A percentile compares a stretch with the other conserved stretches of the same genome.
These are phyloP conservation scores for Auricularia sp. DNA, from an alignment of 768 basidiomycete species.

Conservation along the genomic window DNA sequence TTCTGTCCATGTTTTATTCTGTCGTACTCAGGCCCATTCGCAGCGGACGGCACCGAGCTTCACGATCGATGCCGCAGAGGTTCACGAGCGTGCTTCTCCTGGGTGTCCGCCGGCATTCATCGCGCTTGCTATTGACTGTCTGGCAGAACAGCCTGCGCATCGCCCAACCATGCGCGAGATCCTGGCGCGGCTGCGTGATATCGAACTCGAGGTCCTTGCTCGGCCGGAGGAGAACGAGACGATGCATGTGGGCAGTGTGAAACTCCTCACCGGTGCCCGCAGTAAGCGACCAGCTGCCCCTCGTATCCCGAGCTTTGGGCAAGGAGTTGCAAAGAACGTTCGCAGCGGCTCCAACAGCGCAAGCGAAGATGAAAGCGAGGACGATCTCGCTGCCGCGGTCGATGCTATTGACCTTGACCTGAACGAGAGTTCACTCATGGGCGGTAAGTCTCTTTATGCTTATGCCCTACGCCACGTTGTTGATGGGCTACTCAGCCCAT, in stretches of 20 bases:
- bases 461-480: slow-evolving; percentile 23
- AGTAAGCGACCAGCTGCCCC: slow-evolving; percentile 49
- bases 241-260: slow-evolving; percentile 75
- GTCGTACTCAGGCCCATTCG: slow-evolving; percentile 7
- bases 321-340: slow-evolving; percentile 56
- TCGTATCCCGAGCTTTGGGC: slow-evolving; percentile 82
- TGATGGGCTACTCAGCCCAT: slow-evolving; percentile 42
- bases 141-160: slow-evolving; percentile 46
- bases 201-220: slow-evolving; percentile 75
- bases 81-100: slow-evolving; percentile 51
- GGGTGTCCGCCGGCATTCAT: slow-evolving; percentile 76
- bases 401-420: background rate
- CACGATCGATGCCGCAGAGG: slow-evolving; percentile 65
- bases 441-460: slow-evolving; percentile 6
- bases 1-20: slow-evolving; percentile 6
- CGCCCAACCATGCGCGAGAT: slow-evolving; percentile 74
- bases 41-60: slow-evolving; percentile 74
- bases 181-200: slow-evolving; percentile 63
- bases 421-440: slow-evolving; percentile 31
- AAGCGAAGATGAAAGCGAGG: slow-evolving; percentile 39
- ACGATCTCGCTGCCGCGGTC: slow-evolving; percentile 21
- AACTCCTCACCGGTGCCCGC: slow-evolving; percentile 52
- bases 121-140: slow-evolving; percentile 68
- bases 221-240: slow-evolving; percentile 47
- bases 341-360: slow-evolving; percentile 36